Evolutionary conservation across 768 basidiomycete species (phyloP).

Genomic region (Suillus weaverae): DNA sequence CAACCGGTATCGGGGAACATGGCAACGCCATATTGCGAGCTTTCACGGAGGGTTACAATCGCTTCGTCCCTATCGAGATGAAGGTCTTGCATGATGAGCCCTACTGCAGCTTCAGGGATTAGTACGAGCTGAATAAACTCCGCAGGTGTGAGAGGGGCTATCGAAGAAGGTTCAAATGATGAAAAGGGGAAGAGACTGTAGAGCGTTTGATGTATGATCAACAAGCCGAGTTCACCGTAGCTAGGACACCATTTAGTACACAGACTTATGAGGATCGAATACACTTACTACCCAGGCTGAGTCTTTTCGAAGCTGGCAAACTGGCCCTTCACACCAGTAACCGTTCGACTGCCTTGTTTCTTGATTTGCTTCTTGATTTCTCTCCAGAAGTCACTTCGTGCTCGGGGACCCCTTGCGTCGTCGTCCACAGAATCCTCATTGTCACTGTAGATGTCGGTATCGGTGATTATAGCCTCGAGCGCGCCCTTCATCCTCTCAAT

Average conservation of each 20-base stretch:
- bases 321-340: constrained; percentile 69
- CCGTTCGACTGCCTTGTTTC: constrained; percentile 62
- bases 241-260: constrained; percentile 37
- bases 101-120: constrained; percentile 84
- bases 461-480: constrained; percentile 53
- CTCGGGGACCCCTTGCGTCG: constrained; percentile 29
- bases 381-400: constrained; percentile 63
- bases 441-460: constrained; percentile 34
- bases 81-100: constrained; percentile 82
- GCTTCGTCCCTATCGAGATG: constrained; percentile 48
- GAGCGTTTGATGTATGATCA: constrained; percentile 77
- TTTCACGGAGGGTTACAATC: constrained; percentile 64
- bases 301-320: constrained; percentile 78
- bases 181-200: constrained; percentile 72
- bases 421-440: constrained; percentile 15
- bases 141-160: constrained; percentile 64
- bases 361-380: constrained; percentile 64
- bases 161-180: constrained; percentile 50
- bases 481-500: constrained; percentile 49
- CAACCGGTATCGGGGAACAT: constrained; percentile 69
- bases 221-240: constrained; percentile 83
- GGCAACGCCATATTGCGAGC: constrained; percentile 78
- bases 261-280: constrained; percentile 1
- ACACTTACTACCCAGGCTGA: constrained; percentile 86
- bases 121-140: constrained; percentile 84